Percentiles rank a stretch among this genome's conserved stretches.
Evolutionary conservation across 192 early-diverging fungal genomes (phyloP).

Genomic region (Podila verticillata): DNA sequence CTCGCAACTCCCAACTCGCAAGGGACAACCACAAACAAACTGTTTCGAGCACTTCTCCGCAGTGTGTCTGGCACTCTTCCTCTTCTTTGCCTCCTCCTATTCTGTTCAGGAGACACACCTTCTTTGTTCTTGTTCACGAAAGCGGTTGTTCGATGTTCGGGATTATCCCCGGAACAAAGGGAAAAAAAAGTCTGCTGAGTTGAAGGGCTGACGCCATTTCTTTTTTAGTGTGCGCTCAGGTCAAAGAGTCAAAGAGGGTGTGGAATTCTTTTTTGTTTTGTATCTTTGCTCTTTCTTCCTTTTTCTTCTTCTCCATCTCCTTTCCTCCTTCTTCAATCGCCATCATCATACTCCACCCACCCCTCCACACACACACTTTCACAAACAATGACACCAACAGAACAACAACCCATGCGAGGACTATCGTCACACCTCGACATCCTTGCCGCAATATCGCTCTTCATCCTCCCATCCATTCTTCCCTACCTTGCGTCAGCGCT

Average conservation of each 20-base stretch:
- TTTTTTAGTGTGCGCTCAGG: neutral
- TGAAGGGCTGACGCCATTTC: neutral
- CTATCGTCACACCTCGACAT: neutral
- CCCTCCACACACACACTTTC: neutral
- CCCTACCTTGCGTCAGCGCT: neutral
- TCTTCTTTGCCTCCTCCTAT: too few relatives aligned
- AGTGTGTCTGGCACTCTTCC: too few relatives aligned
- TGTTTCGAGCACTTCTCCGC: neutral
- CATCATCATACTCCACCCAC: neutral
- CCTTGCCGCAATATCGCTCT: neutral
- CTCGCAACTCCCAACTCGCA: too few relatives aligned
- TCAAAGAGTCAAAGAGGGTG: neutral
- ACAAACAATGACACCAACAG: neutral
- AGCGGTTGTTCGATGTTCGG: neutral
- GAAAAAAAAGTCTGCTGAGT: neutral
- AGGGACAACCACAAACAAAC: neutral
- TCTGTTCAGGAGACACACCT: too few relatives aligned
- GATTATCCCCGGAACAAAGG: neutral
- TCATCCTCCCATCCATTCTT: neutral
- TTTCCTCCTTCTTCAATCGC: neutral
- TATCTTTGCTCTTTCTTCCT: neutral
- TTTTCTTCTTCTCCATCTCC: neutral
- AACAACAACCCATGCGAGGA: neutral
- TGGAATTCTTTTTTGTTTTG: neutral
- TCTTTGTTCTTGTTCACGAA: too few relatives aligned